phyloP scores from a whole-genome alignment of 192 early-diverging fungal species.

The Funneliformis geosporum region DNA sequence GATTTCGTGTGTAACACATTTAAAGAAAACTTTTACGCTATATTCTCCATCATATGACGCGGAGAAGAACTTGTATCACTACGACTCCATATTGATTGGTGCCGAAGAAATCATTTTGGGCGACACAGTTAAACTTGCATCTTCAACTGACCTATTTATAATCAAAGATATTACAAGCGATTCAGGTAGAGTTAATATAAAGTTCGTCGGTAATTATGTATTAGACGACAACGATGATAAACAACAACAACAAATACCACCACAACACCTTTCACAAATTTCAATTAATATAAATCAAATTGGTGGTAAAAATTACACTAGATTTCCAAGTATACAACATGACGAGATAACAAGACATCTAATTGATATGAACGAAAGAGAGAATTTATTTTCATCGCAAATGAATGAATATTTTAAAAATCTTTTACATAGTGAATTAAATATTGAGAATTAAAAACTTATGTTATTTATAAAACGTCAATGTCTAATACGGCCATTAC shows the following conservation, averaged over 20 bases:
- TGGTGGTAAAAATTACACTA: background rate
- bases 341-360: background rate
- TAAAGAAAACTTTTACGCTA: background rate
- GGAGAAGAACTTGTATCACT: background rate
- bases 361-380: background rate
- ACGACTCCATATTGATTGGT: background rate
- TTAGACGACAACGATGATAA: background rate
- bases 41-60: background rate
- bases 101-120: background rate
- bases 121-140: background rate
- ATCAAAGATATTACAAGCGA: background rate
- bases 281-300: background rate
- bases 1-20: background rate
- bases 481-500: conserved; percentile 72
- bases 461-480: conserved; percentile 46
- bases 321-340: background rate
- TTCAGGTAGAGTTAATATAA: background rate
- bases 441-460: no score
- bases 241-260: background rate
- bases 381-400: background rate
- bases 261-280: background rate
- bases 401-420: no score
- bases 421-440: no score
- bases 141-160: background rate
- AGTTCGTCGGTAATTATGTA: background rate